phyloP scores from a whole-genome alignment of 306 rosid species.

The Sophora flavescens region DNA sequence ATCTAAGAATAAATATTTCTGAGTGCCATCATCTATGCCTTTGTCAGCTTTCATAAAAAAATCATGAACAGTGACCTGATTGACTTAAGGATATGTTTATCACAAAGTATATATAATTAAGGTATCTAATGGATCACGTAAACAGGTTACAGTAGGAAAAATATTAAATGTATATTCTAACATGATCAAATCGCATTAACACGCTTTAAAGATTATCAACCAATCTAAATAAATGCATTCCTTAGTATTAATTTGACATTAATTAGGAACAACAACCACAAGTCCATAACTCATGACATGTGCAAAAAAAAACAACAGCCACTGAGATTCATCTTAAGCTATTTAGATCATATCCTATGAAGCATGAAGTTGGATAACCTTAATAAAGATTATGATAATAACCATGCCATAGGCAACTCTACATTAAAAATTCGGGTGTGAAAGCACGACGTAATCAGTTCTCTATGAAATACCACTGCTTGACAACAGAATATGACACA shows the following conservation, averaged over 20 bases:
- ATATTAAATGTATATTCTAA: constrained; percentile 5
- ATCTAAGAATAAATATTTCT: too few relatives aligned
- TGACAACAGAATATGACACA: constrained; percentile 28
- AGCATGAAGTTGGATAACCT: not conserved
- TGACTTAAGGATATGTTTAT: not conserved
- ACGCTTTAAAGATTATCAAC: constrained; percentile 3
- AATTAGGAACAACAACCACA: not conserved
- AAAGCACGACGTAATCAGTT: not conserved
- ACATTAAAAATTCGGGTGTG: not conserved
- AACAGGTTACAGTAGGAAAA: not conserved
- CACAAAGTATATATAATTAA: not conserved
- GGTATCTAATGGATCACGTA: not conserved
- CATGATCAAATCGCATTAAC: not conserved
- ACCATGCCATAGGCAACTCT: not conserved
- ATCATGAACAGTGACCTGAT: not conserved
- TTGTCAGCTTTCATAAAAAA: constrained; percentile 12
- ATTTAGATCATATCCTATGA: not conserved
- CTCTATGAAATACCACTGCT: constrained; percentile 11
- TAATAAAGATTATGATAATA: not conserved
- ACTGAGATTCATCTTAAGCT: constrained; percentile 18
- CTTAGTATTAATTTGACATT: not conserved
- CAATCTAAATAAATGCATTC: constrained; percentile 10
- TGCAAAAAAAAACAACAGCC: not conserved
- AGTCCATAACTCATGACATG: not conserved
- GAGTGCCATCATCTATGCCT: too few relatives aligned